phyloP scores from a whole-genome alignment of 2,329 filamentous ascomycete species.

The Talaromyces pinophilus region DNA sequence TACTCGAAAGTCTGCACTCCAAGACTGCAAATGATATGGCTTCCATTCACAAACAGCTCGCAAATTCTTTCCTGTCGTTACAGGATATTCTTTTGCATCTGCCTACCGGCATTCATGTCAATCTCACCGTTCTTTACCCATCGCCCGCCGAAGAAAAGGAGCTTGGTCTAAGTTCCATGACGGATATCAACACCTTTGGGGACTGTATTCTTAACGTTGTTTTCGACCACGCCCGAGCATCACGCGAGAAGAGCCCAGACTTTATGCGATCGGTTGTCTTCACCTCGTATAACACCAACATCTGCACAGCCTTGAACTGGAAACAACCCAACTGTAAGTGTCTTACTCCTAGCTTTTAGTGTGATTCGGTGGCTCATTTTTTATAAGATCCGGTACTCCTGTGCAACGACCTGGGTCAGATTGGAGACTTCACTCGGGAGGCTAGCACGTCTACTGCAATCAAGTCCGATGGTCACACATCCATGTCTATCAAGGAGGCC shows the following conservation, averaged over 20 bases:
- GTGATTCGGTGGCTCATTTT: not conserved
- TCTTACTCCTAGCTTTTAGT: not conserved
- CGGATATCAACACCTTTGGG: constrained; percentile 82
- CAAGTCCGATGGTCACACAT: constrained; percentile 67
- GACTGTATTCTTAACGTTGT: constrained; percentile 82
- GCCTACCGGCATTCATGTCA: constrained; percentile 78
- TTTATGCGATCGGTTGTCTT: constrained; percentile 87
- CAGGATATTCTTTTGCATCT: constrained; percentile 73
- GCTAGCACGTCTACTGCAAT: constrained; percentile 46
- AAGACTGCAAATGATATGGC: constrained; percentile 52
- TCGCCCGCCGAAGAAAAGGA: constrained; percentile 69
- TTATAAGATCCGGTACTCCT: constrained; percentile 77
- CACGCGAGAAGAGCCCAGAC: constrained; percentile 67
- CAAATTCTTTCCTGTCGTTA: constrained; percentile 75
- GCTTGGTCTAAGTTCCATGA: constrained; percentile 69
- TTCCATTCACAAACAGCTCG: constrained; percentile 70
- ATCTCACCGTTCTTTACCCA: constrained; percentile 90
- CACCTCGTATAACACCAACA: constrained; percentile 83
- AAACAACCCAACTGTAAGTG: constrained; percentile 90
- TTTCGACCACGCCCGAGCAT: constrained; percentile 80
- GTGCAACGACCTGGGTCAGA: constrained; percentile 81
- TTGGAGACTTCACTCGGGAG: constrained; percentile 43
- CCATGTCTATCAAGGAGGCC: constrained; percentile 89
- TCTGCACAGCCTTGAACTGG: constrained; percentile 96
- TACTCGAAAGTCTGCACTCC: constrained; percentile 35